A percentile compares a stretch with the other conserved stretches of the same genome.
Evolutionary conservation across 176 grass and related monocot genomes (phyloP).

Genomic region (Aegilops tauschii): DNA sequence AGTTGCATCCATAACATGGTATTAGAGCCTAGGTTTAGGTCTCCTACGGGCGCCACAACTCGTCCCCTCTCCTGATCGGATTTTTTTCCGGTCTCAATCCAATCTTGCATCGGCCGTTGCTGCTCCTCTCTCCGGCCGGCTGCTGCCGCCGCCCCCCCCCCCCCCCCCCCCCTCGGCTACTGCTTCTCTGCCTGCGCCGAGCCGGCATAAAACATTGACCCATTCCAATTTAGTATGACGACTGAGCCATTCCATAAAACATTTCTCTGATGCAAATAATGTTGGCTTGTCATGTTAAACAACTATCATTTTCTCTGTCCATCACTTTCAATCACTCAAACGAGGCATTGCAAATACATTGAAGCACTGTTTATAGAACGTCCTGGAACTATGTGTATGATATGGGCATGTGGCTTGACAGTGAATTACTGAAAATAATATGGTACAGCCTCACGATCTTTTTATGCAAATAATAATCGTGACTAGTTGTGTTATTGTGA

Average conservation of each 20-base stretch:
- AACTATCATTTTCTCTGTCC: neutral
- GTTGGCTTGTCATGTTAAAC: neutral
- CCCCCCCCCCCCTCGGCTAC: too few relatives aligned
- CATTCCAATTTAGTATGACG: neutral
- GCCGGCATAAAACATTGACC: too few relatives aligned
- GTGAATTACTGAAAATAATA: neutral
- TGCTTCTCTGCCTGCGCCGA: too few relatives aligned
- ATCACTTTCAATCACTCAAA: neutral
- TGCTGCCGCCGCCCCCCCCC: too few relatives aligned
- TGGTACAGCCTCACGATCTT: neutral
- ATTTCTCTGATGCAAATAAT: neutral
- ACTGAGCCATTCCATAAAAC: neutral
- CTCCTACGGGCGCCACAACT: too few relatives aligned
- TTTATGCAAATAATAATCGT: neutral
- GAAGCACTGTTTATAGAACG: neutral
- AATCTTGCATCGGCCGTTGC: too few relatives aligned
- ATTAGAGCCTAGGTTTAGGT: too few relatives aligned
- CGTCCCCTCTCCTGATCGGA: too few relatives aligned
- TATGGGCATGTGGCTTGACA: neutral
- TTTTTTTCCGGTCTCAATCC: too few relatives aligned
- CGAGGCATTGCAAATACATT: neutral
- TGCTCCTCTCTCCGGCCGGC: too few relatives aligned
- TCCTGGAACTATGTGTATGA: constrained; percentile 2
- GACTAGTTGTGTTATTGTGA: neutral
- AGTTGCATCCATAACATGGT: too few relatives aligned